Evolutionary conservation across 495 filamentous ascomycete species (phyloP).

Genomic region (Podospora pseudoanserina): DNA sequence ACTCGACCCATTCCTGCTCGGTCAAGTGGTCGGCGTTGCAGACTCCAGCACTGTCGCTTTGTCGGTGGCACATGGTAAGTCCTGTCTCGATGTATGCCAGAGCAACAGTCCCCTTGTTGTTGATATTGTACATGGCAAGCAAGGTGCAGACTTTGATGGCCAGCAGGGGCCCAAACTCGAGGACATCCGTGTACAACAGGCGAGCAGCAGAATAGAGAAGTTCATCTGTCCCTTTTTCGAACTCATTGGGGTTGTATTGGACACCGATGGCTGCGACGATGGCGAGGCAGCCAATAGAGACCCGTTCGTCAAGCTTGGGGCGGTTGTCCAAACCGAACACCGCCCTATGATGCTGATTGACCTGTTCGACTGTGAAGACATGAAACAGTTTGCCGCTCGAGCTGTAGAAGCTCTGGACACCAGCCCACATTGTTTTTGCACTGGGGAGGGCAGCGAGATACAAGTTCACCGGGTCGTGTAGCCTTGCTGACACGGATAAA

Average conservation of each 20-base stretch:
- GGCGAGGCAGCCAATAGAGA: constrained; percentile 25
- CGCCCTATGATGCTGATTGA: constrained; percentile 11
- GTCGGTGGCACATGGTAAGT: constrained; percentile 24
- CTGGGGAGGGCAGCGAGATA: constrained; percentile 23
- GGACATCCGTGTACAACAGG: constrained; percentile 21
- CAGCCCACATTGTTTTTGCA: constrained; percentile 20
- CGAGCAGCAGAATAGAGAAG: constrained; percentile 25
- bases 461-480: background rate
- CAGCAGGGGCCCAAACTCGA: constrained; percentile 27
- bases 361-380: constrained; percentile 27
- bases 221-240: constrained; percentile 17
- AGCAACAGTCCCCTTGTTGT: constrained; percentile 29
- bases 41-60: constrained; percentile 14
- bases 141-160: constrained; percentile 34
- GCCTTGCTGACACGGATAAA: background rate
- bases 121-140: constrained; percentile 32
- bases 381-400: constrained; percentile 33
- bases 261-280: constrained; percentile 28
- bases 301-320: constrained; percentile 12
- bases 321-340: constrained; percentile 21
- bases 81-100: constrained; percentile 31
- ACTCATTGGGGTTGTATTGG: constrained; percentile 26
- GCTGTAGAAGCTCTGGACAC: constrained; percentile 33
- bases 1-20: constrained; percentile 20
- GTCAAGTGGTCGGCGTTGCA: constrained; percentile 7